These are phyloP conservation scores for Paramecium caudatum DNA, from an alignment of 73 alveolate genomes.

Conservation along the genomic window DNA sequence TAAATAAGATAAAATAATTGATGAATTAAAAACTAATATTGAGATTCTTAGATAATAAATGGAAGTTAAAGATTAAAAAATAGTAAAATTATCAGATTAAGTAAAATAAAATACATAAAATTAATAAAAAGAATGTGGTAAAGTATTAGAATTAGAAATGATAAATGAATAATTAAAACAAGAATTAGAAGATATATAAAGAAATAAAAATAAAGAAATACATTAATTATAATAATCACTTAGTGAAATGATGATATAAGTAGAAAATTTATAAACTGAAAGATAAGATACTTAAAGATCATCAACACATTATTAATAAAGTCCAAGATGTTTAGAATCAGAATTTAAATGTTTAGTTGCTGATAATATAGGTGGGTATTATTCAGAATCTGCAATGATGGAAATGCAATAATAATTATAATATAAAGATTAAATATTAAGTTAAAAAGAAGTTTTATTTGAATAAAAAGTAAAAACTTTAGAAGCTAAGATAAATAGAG, in stretches of 20 bases:
- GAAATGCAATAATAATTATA: background rate
- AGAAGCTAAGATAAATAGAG: constrained; percentile 16
- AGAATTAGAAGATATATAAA: constrained; percentile 13
- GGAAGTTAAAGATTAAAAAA: background rate
- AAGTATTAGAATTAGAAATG: constrained; percentile 25
- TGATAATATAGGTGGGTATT: constrained; percentile 40
- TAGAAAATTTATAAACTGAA: background rate
- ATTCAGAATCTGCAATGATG: constrained; percentile 1
- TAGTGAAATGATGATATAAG: constrained; percentile 12
- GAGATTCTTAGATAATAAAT: background rate
- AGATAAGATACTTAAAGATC: constrained; percentile 30
- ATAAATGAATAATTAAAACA: background rate
- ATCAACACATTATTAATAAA: constrained; percentile 9
- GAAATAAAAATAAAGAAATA: constrained; percentile 25
- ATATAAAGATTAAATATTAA: background rate
- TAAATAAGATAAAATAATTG: background rate
- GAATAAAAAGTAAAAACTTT: background rate
- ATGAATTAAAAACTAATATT: constrained; percentile 28
- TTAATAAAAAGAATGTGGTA: constrained; percentile 38
- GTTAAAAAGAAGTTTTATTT: background rate
- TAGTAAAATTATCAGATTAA: background rate
- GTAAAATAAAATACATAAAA: background rate
- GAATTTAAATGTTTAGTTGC: background rate
- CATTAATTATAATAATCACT: background rate
- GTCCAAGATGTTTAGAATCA: constrained; percentile 48